Evolutionary conservation across 1,139 yeast species (phyloP).

Genomic region (Pichia sp.): DNA sequence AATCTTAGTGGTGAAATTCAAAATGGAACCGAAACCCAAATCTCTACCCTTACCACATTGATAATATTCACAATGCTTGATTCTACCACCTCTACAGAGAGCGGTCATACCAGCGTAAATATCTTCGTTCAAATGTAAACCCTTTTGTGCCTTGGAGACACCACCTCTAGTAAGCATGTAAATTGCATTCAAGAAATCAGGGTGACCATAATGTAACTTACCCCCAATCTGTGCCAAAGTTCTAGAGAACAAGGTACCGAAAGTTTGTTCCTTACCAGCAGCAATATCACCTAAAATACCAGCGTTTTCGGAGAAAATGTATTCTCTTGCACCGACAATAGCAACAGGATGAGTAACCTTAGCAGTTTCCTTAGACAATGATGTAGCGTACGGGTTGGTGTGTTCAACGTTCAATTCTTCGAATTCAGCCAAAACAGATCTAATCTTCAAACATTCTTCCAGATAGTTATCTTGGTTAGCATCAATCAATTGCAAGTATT

Average conservation of each 20-base stretch:
- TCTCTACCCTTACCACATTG: slow-evolving; percentile 99
- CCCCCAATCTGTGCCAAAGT: slow-evolving; percentile 98
- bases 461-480: slow-evolving; percentile 98
- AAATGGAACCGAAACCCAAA: slow-evolving; percentile 97
- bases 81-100: slow-evolving; percentile 95
- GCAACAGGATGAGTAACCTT: slow-evolving; percentile 73
- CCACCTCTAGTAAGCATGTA: slow-evolving; percentile 99
- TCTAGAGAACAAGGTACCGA: slow-evolving; percentile 97
- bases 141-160: slow-evolving; percentile 98
- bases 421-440: slow-evolving; percentile 95
- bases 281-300: slow-evolving; percentile 99
- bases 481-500: slow-evolving; percentile 94
- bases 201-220: slow-evolving; percentile 98
- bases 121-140: slow-evolving; percentile 97
- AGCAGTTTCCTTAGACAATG: slow-evolving; percentile 38
- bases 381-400: slow-evolving; percentile 71
- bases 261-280: slow-evolving; percentile 99
- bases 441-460: slow-evolving; percentile 96
- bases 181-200: slow-evolving; percentile 93
- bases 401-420: slow-evolving; percentile 91
- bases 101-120: slow-evolving; percentile 99
- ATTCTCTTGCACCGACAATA: slow-evolving; percentile 98
- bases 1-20: slow-evolving; percentile 97
- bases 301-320: slow-evolving; percentile 96
- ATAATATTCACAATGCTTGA: slow-evolving; percentile 97